phyloP scores from a whole-genome alignment of 768 basidiomycete genomes.

The Kwoniella heveanensis region DNA sequence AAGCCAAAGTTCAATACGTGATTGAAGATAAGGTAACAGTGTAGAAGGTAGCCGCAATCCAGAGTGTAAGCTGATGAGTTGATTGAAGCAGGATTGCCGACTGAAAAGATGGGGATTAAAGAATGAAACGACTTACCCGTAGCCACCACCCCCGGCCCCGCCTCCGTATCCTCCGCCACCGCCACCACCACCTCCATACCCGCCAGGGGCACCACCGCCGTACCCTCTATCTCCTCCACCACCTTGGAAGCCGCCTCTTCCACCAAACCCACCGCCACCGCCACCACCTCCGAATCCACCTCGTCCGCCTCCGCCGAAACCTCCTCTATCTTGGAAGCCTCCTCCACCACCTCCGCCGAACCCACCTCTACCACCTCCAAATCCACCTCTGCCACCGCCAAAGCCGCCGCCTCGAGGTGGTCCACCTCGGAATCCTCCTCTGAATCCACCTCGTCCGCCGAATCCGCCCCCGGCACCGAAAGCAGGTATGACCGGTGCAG shows the following conservation, averaged over 20 bases:
- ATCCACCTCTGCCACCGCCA: constrained; percentile 51
- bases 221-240: constrained; percentile 38
- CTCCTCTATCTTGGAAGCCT: constrained; percentile 45
- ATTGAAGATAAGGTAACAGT: too few species aligned
- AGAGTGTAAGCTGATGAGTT: not conserved
- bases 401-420: constrained; percentile 33
- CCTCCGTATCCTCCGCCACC: constrained; percentile 58
- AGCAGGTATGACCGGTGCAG: constrained; percentile 57
- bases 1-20: too few species aligned
- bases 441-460: constrained; percentile 58
- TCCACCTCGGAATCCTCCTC: constrained; percentile 44
- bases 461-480: constrained; percentile 56
- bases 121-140: constrained; percentile 26
- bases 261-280: constrained; percentile 25
- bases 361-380: constrained; percentile 44
- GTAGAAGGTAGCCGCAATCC: not conserved
- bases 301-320: constrained; percentile 34
- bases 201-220: constrained; percentile 26
- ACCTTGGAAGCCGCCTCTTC: constrained; percentile 59
- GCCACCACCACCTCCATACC: constrained; percentile 21
- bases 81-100: not conserved
- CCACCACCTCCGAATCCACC: constrained; percentile 34
- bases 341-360: constrained; percentile 55
- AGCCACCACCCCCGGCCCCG: constrained; percentile 43
- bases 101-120: not conserved